A percentile compares a stretch with the other conserved stretches of the same genome.
These are phyloP conservation scores for Pleurotus sapidus DNA, from an alignment of 768 basidiomycete species.

Conservation along the genomic window DNA sequence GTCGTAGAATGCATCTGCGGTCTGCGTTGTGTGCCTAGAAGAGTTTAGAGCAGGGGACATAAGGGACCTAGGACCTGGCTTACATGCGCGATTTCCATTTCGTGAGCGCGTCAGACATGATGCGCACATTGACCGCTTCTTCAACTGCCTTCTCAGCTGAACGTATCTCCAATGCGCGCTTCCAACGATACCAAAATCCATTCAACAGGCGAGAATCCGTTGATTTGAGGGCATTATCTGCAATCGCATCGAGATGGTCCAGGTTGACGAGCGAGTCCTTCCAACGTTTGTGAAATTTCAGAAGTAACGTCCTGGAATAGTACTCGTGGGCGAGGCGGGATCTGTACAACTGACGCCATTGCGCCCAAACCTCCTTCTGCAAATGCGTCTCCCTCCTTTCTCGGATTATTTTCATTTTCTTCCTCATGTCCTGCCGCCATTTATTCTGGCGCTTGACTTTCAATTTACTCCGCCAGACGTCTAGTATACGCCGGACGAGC, in stretches of 20 bases:
- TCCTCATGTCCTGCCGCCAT: slow-evolving; percentile 71
- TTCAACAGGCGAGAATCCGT: slow-evolving; percentile 34
- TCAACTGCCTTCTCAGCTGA: slow-evolving; percentile 41
- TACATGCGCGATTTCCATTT: slow-evolving; percentile 60
- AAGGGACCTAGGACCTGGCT: slow-evolving; percentile 19
- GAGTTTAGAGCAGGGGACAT: not conserved
- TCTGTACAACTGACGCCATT: slow-evolving; percentile 63
- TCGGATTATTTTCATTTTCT: slow-evolving; percentile 61
- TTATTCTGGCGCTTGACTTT: slow-evolving; percentile 53
- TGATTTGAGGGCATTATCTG: slow-evolving; percentile 43
- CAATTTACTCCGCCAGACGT: slow-evolving; percentile 51
- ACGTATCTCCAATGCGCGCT: slow-evolving; percentile 37
- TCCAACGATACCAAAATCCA: slow-evolving; percentile 60
- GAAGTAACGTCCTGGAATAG: slow-evolving; percentile 40
- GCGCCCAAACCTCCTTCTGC: slow-evolving; percentile 55
- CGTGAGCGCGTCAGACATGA: slow-evolving; percentile 45
- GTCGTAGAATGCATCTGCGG: slow-evolving; percentile 42
- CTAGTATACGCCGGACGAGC: slow-evolving; percentile 37
- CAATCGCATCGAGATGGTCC: slow-evolving; percentile 43
- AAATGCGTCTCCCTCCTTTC: slow-evolving; percentile 53
- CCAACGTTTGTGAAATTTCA: slow-evolving; percentile 53
- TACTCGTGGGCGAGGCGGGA: slow-evolving; percentile 49
- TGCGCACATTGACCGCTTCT: slow-evolving; percentile 42
- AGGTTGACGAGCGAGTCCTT: slow-evolving; percentile 36
- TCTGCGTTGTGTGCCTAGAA: slow-evolving; percentile 41